phyloP scores from a whole-genome alignment of 2,329 filamentous ascomycete genomes.

The Leptographium lundbergii region DNA sequence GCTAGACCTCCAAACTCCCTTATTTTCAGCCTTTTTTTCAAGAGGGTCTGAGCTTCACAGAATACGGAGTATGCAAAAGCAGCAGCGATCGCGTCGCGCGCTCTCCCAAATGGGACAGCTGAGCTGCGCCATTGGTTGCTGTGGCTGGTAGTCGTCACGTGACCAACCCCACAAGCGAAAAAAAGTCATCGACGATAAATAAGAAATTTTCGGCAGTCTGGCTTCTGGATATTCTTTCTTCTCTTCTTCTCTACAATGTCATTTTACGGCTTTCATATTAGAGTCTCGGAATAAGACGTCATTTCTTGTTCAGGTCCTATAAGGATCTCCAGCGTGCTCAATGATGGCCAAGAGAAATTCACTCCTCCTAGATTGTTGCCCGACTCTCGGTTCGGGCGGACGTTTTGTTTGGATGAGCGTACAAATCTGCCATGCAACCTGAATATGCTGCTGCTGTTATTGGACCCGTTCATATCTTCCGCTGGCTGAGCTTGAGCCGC shows the following conservation, averaged over 20 bases:
- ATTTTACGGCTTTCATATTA: conserved; percentile 75
- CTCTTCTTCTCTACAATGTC: conserved; percentile 53
- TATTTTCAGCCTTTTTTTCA: background rate
- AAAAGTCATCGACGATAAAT: conserved; percentile 3
- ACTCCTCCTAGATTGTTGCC: conserved; percentile 63
- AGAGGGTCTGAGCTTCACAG: background rate
- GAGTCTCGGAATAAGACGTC: conserved; percentile 96
- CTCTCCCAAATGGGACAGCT: background rate
- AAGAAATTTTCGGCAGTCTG: conserved; percentile 9
- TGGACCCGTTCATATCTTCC: conserved; percentile 18
- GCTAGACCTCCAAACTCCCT: background rate
- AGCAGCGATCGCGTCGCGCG: conserved; percentile 3
- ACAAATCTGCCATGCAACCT: conserved; percentile 15
- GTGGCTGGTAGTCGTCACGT: background rate
- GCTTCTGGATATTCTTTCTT: conserved; percentile 25
- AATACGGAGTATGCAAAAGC: too few species aligned
- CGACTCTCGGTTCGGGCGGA: conserved; percentile 31
- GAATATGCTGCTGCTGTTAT: background rate
- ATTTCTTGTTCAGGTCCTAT: conserved; percentile 85
- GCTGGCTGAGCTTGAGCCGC: conserved; percentile 74
- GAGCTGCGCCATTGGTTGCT: background rate
- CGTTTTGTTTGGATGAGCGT: conserved; percentile 24
- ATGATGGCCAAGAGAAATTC: conserved; percentile 81
- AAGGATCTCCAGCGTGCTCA: conserved; percentile 85
- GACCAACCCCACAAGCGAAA: background rate